phyloP scores from a whole-genome alignment of 768 basidiomycete species.

The Rhodosporidiobolus sp. region DNA sequence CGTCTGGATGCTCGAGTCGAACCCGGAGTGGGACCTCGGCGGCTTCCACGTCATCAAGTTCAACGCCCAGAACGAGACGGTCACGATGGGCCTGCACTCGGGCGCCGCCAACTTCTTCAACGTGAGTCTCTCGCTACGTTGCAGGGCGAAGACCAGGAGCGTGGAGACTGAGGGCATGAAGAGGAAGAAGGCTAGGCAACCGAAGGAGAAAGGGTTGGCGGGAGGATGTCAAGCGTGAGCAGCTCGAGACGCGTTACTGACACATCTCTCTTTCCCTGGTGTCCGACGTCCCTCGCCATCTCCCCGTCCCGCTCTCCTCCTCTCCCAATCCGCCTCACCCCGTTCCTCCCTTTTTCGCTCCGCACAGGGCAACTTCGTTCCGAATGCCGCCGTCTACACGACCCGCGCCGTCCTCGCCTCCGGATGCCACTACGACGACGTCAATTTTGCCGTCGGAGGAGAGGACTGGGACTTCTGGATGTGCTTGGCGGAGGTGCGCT shows the following conservation, averaged over 20 bases:
- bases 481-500: slow-evolving; percentile 33
- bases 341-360: not conserved
- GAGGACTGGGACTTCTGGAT: slow-evolving; percentile 43
- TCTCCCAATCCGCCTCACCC: not conserved
- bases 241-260: no score
- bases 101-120: slow-evolving; percentile 19
- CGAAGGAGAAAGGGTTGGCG: no score
- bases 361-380: slow-evolving; percentile 16
- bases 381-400: slow-evolving; percentile 33
- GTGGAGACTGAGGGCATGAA: no score
- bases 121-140: not conserved
- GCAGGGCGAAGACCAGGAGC: no score
- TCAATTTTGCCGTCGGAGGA: slow-evolving; percentile 27
- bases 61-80: slow-evolving; percentile 23
- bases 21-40: slow-evolving; percentile 34
- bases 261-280: no score
- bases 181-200: not conserved
- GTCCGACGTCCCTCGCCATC: no score
- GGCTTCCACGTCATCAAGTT: slow-evolving; percentile 36
- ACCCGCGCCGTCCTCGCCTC: not conserved
- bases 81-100: slow-evolving; percentile 8
- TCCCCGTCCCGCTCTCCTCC: not conserved
- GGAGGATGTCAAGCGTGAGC: no score
- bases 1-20: slow-evolving; percentile 39
- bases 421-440: slow-evolving; percentile 33